Evolutionary conservation across 1,284 basidiomycete genomes (phyloP), one percentile per base, ranked within the genome.

Genomic region (Sporisorium exsertum): DNA sequence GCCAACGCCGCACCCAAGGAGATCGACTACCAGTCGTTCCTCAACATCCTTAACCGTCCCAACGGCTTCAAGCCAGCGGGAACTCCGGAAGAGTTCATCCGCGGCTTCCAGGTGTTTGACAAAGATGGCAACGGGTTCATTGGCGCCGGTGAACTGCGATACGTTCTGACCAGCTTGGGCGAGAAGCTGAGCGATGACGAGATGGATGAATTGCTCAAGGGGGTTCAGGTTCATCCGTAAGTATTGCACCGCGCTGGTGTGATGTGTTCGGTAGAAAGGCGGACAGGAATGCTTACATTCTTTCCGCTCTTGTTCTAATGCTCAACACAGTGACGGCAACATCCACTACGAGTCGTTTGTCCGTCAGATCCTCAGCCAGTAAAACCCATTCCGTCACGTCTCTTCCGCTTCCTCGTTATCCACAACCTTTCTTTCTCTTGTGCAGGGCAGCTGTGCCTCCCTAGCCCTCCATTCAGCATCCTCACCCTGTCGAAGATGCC

Each of bases 41-140:
- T 97, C 72, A 89, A 90, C 40, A 95, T 99, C 77, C 68, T 99
- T 61, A 96, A 98, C 87, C 90, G 96, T 37, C 94, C 94, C 10
- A 94, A 97, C 84, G 95, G 95, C 2, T 97, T 95, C 89, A 97
- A 96, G 87, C 95, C 95, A 35, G 95, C 69, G 18, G 78, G 72
- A 7, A 80, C 78, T 32, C 78, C 81, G 15, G 96, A 98, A 89
- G 96, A 99, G 86, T 99, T 98, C 88, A 94, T 97, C 83, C 94
- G 96, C 62, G 97, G 95, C 10, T 99, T 99, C 90, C 95, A 98
- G 85, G 96, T 99, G 20, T 99, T 99, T 79, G 96, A 98, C 87
- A 97, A 97, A 88, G 95, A 97, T 74, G 94, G 94, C 47, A 97
- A 97, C 81, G 96, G 96, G 0, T 94, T 92, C 87, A 98, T 98